These are phyloP conservation scores for Cryphonectria japonica DNA, from an alignment of 2,329 filamentous ascomycete genomes.

Conservation along the genomic window DNA sequence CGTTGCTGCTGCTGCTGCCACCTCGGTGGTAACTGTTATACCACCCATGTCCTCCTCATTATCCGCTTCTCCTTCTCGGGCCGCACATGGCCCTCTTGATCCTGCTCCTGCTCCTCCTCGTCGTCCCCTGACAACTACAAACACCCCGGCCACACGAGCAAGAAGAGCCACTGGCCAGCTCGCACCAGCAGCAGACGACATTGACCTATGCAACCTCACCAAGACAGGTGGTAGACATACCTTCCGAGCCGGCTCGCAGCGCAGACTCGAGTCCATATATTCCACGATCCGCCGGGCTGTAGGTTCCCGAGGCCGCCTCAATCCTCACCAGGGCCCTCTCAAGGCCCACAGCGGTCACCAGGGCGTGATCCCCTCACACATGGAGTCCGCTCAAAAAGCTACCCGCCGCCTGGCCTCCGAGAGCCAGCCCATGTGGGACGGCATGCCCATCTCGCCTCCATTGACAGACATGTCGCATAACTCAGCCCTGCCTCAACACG, in stretches of 20 bases:
- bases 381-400: slow-evolving; percentile 23
- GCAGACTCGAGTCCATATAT: slow-evolving; percentile 37
- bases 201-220: slow-evolving; percentile 21
- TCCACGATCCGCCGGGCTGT: slow-evolving; percentile 38
- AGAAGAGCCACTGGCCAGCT: not conserved
- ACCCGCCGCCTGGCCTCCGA: slow-evolving; percentile 18
- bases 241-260: slow-evolving; percentile 29
- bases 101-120: not conserved
- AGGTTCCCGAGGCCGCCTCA: slow-evolving; percentile 20
- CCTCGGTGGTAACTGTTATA: not conserved
- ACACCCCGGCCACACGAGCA: not conserved
- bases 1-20: not conserved
- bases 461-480: slow-evolving; percentile 21
- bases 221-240: slow-evolving; percentile 33
- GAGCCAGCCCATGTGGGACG: slow-evolving; percentile 20
- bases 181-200: slow-evolving; percentile 14
- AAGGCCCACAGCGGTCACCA: slow-evolving; percentile 22
- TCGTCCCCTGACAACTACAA: slow-evolving; percentile 7
- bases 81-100: slow-evolving; percentile 15
- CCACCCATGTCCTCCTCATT: not conserved
- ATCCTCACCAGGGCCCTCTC: slow-evolving; percentile 11
- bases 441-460: slow-evolving; percentile 29
- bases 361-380: slow-evolving; percentile 29
- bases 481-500: slow-evolving; percentile 1
- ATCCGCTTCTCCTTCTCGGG: slow-evolving; percentile 2